Conservation (phyloP, 495 filamentous ascomycete species). For the Xylaria bambusicola region DNA sequence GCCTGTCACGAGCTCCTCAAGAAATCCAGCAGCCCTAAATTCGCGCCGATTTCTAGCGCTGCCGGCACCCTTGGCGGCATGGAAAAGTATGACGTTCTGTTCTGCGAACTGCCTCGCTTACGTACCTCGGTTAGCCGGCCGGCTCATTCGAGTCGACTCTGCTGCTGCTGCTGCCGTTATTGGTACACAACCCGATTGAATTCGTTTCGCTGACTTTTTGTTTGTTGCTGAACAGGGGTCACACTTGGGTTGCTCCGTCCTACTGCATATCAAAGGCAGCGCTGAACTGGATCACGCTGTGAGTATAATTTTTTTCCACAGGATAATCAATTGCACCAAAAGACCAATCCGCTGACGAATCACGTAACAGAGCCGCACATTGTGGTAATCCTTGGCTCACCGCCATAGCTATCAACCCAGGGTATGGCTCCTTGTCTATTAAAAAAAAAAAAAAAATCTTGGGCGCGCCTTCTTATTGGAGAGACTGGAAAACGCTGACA, state of each 20-base stretch:
- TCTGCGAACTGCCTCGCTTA: background rate
- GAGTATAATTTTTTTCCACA: background rate
- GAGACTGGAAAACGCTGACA: too few relatives aligned
- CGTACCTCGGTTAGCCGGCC: background rate
- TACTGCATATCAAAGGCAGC: conserved; percentile 26
- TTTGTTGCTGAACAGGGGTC: background rate
- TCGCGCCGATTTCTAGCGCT: conserved; percentile 24
- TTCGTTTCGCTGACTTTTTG: background rate
- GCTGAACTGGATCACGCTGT: conserved; percentile 30
- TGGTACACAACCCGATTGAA: too few relatives aligned
- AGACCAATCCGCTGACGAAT: background rate
- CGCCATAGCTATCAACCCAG: conserved; percentile 21
- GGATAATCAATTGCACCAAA: background rate
- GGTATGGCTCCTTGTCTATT: too few relatives aligned
- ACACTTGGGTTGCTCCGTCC: conserved; percentile 19
- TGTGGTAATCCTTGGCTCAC: conserved; percentile 23
- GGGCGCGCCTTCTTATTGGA: too few relatives aligned
- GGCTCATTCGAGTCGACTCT: background rate
- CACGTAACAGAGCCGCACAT: conserved; percentile 16
- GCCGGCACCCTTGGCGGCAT: conserved; percentile 20
- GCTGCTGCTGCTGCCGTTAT: too few relatives aligned
- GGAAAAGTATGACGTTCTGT: conserved; percentile 1
- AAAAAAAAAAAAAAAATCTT: too few relatives aligned
- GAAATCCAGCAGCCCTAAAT: conserved; percentile 31
- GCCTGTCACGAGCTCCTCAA: conserved; percentile 39